Base-by-base conservation (phyloP, 176 grass and related monocot species). In the Paspalum vaginatum region DNA sequence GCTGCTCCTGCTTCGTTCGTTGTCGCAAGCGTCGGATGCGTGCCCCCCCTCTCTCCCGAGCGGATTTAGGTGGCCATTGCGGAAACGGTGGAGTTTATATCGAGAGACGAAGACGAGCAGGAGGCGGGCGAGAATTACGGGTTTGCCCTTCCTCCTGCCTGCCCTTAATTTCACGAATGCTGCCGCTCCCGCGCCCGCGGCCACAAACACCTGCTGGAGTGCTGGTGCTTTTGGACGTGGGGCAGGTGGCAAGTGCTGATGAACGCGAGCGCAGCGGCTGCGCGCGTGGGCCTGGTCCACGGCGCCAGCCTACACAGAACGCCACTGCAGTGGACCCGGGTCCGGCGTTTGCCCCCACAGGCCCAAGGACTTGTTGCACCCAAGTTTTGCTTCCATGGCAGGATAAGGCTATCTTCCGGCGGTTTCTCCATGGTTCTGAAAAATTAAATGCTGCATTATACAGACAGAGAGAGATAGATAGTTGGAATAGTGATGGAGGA, bases 11-110 rank as follows among this genome's bases (percentile, higher is more conserved):
- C 32, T 32, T 32, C 32, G 32, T 32, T 32, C 32, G n/a, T n/a
- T n/a, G n/a, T 3, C 13, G 48, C 21, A 41, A 67, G 81, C 62
- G 67, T 2, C 52, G 68, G 46, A 68, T 44, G 68, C 45, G 80
- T 83, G 32, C 21, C 10, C 9, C 11, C 22, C 10, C 13, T 13
- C 21, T 60, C 22, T 61, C 37, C 4, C 74, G 25, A 14, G 8
- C 42, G 4, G 32, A 70, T 70, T 37, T 37, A 50, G 56, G 56
- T 61, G 58, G 26, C 44, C 40, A 21, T 38, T 7, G 59, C 45
- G 49, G 15, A 58, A 65, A 57, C 44, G 80, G 74, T 43, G 66
- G 76, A 9, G 75, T 43, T 61, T 74, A 74, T 88, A 74, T 32
- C 20, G 70, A 12, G 9, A n/a, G n/a, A n/a, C n/a, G n/a, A n/a